These are phyloP conservation scores for Curvularia sp. DNA, from an alignment of 2,329 filamentous ascomycete genomes.

Conservation along the genomic window DNA sequence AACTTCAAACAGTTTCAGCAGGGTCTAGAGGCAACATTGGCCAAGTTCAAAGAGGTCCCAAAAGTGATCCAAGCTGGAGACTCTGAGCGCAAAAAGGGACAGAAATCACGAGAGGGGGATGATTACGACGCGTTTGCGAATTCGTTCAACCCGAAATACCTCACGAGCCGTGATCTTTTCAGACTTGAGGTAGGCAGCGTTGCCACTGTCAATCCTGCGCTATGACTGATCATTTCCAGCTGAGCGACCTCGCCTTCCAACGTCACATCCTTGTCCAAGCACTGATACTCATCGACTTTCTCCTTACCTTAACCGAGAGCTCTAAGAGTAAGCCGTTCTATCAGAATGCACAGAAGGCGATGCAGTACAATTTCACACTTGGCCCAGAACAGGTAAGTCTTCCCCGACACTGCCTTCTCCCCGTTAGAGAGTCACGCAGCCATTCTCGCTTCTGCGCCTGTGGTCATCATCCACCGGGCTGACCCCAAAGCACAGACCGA, in stretches of 20 bases:
- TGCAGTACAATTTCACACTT: constrained; percentile 79
- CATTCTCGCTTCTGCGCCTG: constrained; percentile 27
- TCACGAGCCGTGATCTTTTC: constrained; percentile 96
- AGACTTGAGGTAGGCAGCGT: constrained; percentile 76
- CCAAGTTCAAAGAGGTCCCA: constrained; percentile 76
- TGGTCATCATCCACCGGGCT: constrained; percentile 42
- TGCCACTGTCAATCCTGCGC: constrained; percentile 25
- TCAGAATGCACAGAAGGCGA: constrained; percentile 80
- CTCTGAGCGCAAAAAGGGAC: constrained; percentile 66
- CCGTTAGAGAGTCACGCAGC: constrained; percentile 20
- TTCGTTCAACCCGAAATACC: constrained; percentile 95
- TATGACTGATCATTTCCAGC: constrained; percentile 59
- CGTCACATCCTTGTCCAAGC: constrained; percentile 94
- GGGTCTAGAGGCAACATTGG: constrained; percentile 68
- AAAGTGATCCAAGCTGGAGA: constrained; percentile 72
- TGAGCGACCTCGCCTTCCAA: constrained; percentile 92
- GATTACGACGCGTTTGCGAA: constrained; percentile 70
- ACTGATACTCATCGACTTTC: constrained; percentile 91
- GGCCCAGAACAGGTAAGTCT: constrained; percentile 80
- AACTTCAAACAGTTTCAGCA: constrained; percentile 72
- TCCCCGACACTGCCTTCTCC: constrained; percentile 18
- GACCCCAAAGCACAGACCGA: constrained; percentile 65
- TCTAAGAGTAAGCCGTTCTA: constrained; percentile 80
- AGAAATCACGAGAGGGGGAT: constrained; percentile 69
- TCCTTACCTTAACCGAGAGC: constrained; percentile 84